These are phyloP conservation scores for Tetrapisispora phaffii DNA, from an alignment of 805 yeast species.

Conservation along the genomic window DNA sequence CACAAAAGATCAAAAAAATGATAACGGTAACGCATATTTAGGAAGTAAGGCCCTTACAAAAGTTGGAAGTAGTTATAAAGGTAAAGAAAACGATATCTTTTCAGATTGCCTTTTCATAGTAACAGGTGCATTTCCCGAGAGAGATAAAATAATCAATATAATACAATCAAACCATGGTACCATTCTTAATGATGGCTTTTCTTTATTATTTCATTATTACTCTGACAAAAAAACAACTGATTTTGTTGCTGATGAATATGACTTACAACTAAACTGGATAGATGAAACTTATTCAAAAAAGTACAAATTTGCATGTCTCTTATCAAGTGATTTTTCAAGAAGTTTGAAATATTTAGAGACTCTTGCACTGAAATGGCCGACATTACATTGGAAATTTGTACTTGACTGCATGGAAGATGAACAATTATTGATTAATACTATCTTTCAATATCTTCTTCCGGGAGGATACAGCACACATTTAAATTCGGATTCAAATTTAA, in stretches of 20 bases:
- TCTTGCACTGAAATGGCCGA: slow-evolving; percentile 80
- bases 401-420: slow-evolving; percentile 35
- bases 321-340: slow-evolving; percentile 49
- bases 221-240: slow-evolving; percentile 2
- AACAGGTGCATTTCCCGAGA: slow-evolving; percentile 28
- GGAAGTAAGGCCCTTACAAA: too few species aligned
- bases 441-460: slow-evolving; percentile 54
- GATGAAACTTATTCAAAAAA: slow-evolving; percentile 7
- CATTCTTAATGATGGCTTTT: slow-evolving; percentile 30
- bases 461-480: slow-evolving; percentile 55
- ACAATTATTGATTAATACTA: slow-evolving; percentile 13
- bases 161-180: slow-evolving; percentile 39
- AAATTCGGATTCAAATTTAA: slow-evolving; percentile 7
- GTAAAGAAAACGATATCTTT: slow-evolving; percentile 15
- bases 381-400: slow-evolving; percentile 50
- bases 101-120: slow-evolving; percentile 32
- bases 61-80: background rate
- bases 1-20: background rate
- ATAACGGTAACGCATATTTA: background rate
- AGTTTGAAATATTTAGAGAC: slow-evolving; percentile 72
- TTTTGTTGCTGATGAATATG: background rate
- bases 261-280: slow-evolving; percentile 9
- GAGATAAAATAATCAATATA: slow-evolving; percentile 26
- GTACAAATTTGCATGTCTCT: slow-evolving; percentile 52
- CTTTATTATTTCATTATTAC: slow-evolving; percentile 16